Evolutionary conservation across 305 asterid genomes (phyloP).

Genomic region (Stenogyne calaminthoides): DNA sequence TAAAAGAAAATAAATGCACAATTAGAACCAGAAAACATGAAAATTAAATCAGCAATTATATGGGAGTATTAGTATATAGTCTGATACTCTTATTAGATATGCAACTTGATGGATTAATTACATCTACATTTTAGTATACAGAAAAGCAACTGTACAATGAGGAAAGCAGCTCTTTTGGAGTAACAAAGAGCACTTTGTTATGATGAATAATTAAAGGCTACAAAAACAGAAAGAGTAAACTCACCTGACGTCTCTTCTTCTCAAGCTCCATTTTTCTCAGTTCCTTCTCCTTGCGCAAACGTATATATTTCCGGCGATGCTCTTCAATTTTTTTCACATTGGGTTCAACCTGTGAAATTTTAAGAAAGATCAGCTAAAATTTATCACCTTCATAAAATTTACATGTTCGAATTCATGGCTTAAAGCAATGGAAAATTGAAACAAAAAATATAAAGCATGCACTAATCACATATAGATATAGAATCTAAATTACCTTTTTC

Average conservation of each 20-base stretch:
- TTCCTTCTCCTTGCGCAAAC: conserved; percentile 44
- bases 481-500: conserved; percentile 50
- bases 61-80: background rate
- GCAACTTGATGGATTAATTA: background rate
- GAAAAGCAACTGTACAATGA: background rate
- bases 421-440: background rate
- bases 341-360: conserved; percentile 67
- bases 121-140: background rate
- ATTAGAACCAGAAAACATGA: background rate
- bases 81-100: background rate
- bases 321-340: conserved; percentile 61
- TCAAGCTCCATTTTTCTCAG: conserved; percentile 40
- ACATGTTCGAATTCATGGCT: background rate
- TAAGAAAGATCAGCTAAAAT: conserved; percentile 11
- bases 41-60: background rate
- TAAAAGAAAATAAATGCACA: conserved; percentile 9
- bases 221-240: background rate
- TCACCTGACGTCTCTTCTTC: conserved; percentile 28
- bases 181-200: background rate
- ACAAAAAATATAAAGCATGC: no score
- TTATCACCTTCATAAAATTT: background rate
- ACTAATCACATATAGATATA: background rate
- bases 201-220: background rate
- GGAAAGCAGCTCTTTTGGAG: background rate
- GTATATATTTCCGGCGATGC: conserved; percentile 58